Base-by-base conservation (phyloP, 2,329 filamentous ascomycete species). In the Trichoderma atroviride region DNA sequence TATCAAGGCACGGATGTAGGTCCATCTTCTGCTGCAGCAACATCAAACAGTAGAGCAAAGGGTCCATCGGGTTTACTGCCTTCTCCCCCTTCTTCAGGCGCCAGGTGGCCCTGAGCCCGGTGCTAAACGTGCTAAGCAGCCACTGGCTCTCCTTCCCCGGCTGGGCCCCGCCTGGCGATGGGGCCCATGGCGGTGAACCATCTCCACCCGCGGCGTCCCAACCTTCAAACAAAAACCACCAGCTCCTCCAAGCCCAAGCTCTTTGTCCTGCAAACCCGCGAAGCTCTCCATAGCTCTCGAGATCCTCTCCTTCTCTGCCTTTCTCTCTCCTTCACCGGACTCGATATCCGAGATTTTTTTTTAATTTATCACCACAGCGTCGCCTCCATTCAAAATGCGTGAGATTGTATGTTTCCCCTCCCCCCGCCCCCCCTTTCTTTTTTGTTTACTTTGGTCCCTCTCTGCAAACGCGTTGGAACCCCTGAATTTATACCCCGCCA, bases 321-420 rank as follows among this genome's bases (percentile, higher is more conserved):
- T 70, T 73, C 71, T 70, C 13, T 57, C 35, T 73, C 60, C 68
- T 71, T 65, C 37, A 16, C 59, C 50, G 27, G 27, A 29, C 14
- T 22, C 13, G n/a, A 33, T 11, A 70, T 73, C 70, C 72, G 55
- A 33, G 55, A 58, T 33, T 58, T 58, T 31, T 27, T 43, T 57
- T 50, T 58, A 74, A 71, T 74, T 74, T 73, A 71, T 74, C 67
- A 74, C 72, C 70, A 74, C 74, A 70, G 75, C 69, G 73, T 33
- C 62, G 56, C 52, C 70, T 71, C 74, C 72, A 76, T 75, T 78
- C 82, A 89, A 81, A 75, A 90, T 90, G 88, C 88, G 88, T 86
- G 88, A 90, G 83, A 90, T 90, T 83, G 88, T 91, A 83, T 82
- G 87, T 88, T 88, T 55, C 59, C 62, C 62, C 55, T 59, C 62